A percentile compares a stretch with the other conserved stretches of the same genome.
phyloP scores from a whole-genome alignment of 2,329 filamentous ascomycete genomes.

The Exophiala sideris region DNA sequence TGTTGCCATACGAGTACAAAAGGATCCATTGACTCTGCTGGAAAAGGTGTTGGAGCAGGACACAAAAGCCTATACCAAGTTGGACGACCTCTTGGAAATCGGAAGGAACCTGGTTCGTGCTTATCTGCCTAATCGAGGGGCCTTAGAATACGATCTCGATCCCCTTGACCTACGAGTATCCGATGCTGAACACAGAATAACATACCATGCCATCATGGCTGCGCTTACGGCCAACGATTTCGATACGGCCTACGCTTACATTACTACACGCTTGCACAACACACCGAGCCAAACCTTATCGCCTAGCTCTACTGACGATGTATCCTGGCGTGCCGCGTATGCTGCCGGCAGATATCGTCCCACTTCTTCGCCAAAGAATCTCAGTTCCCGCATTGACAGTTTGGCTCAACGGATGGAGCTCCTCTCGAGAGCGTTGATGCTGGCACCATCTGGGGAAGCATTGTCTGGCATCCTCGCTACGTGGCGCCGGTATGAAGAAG shows the following conservation, averaged over 20 bases:
- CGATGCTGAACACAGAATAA: constrained; percentile 46
- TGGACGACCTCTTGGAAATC: constrained; percentile 62
- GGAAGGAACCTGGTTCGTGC: constrained; percentile 56
- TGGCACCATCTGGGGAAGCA: constrained; percentile 54
- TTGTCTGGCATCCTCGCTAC: constrained; percentile 60
- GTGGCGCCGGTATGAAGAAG: constrained; percentile 63
- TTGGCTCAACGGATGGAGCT: constrained; percentile 64
- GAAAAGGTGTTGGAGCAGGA: constrained; percentile 62
- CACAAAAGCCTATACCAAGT: constrained; percentile 57
- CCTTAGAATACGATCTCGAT: constrained; percentile 12
- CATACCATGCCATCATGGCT: constrained; percentile 44
- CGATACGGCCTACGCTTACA: constrained; percentile 65
- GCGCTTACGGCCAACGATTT: constrained; percentile 45
- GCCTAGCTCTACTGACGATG: constrained; percentile 47
- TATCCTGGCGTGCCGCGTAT: constrained; percentile 63
- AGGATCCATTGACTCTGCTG: constrained; percentile 58
- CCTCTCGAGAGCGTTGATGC: constrained; percentile 59
- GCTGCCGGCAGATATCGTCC: constrained; percentile 56
- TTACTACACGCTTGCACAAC: constrained; percentile 54
- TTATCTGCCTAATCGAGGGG: constrained; percentile 31
- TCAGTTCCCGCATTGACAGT: constrained; percentile 48
- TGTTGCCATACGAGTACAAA: constrained; percentile 62
- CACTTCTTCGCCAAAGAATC: constrained; percentile 32
- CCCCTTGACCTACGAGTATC: constrained; percentile 24
- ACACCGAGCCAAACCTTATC: constrained; percentile 28